Conservation (phyloP, 2,329 filamentous ascomycete genomes). For the Fusarium incarnatum region DNA sequence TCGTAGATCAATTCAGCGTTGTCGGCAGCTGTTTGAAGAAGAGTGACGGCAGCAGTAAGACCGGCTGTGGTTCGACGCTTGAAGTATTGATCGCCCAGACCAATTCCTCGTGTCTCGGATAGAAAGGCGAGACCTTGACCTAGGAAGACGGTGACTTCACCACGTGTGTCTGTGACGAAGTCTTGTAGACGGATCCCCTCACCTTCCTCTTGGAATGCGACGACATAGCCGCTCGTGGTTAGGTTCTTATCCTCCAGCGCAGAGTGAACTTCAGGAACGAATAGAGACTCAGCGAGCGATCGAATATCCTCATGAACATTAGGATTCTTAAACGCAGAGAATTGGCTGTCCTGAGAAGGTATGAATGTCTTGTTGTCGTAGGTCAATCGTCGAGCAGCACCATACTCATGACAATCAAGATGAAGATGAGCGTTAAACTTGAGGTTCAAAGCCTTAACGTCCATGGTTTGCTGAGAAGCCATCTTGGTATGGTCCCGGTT, state of each 20-base stretch:
- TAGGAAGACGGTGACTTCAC: constrained; percentile 45
- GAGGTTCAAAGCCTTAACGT: constrained; percentile 46
- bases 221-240: constrained; percentile 46
- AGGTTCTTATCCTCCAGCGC: constrained; percentile 34
- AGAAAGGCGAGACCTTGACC: constrained; percentile 49
- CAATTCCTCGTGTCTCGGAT: constrained; percentile 49
- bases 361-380: constrained; percentile 34
- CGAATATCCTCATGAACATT: constrained; percentile 50
- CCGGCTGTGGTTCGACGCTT: constrained; percentile 47
- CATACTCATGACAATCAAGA: constrained; percentile 51
- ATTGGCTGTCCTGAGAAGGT: constrained; percentile 46
- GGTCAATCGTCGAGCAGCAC: constrained; percentile 5
- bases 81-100: constrained; percentile 47
- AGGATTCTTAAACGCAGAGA: constrained; percentile 51
- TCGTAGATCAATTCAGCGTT: constrained; percentile 44
- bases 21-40: constrained; percentile 47
- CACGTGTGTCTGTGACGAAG: constrained; percentile 47
- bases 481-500: constrained; percentile 52
- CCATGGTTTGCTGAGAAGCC: constrained; percentile 47
- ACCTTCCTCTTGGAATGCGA: constrained; percentile 28
- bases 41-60: constrained; percentile 42
- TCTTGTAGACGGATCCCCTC: constrained; percentile 45
- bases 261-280: constrained; percentile 45
- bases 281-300: constrained; percentile 44
- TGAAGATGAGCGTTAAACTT: constrained; percentile 48